A percentile compares a stretch with the other conserved stretches of the same genome.
Evolutionary conservation across 2,329 filamentous ascomycete genomes (phyloP).

Genomic region (Septoria petroselini): DNA sequence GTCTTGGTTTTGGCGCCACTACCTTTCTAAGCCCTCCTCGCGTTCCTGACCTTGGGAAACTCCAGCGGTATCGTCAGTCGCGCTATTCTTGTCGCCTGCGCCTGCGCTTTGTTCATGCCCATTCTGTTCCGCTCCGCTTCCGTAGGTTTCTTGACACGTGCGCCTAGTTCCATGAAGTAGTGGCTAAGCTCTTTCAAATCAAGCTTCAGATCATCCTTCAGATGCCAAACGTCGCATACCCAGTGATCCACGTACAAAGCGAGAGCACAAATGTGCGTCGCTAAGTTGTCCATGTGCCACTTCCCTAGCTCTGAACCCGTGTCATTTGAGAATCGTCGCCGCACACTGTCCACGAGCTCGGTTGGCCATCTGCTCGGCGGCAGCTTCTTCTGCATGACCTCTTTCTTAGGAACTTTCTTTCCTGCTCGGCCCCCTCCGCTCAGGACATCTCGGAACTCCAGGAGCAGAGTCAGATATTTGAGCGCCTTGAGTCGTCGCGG

Average conservation of each 20-base stretch:
- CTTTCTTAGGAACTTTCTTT: conserved; percentile 57
- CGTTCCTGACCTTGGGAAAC: conserved; percentile 63
- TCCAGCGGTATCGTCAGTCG: conserved; percentile 72
- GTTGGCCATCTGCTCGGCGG: conserved; percentile 51
- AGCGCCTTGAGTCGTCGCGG: conserved; percentile 47
- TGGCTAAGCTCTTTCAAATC: conserved; percentile 66
- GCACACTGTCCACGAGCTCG: conserved; percentile 62
- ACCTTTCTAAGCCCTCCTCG: background rate
- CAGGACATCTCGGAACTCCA: conserved; percentile 48
- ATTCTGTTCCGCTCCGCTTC: conserved; percentile 48
- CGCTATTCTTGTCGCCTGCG: conserved; percentile 61
- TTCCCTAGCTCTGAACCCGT: conserved; percentile 62
- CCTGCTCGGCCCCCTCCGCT: conserved; percentile 34
- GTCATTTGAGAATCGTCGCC: conserved; percentile 64
- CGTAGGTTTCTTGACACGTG: conserved; percentile 52
- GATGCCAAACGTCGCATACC: conserved; percentile 65
- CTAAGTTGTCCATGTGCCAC: conserved; percentile 67
- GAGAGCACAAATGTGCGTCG: conserved; percentile 69
- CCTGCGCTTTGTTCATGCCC: conserved; percentile 60
- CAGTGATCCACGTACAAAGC: conserved; percentile 70
- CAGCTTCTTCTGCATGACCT: conserved; percentile 59
- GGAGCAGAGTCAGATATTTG: conserved; percentile 48
- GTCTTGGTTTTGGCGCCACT: background rate
- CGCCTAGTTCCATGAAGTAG: conserved; percentile 76
- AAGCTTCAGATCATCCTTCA: conserved; percentile 69